Evolutionary conservation across 1,139 yeast genomes (phyloP), one percentile per base, ranked within the genome.

Genomic region (Pichia norvegensis): DNA sequence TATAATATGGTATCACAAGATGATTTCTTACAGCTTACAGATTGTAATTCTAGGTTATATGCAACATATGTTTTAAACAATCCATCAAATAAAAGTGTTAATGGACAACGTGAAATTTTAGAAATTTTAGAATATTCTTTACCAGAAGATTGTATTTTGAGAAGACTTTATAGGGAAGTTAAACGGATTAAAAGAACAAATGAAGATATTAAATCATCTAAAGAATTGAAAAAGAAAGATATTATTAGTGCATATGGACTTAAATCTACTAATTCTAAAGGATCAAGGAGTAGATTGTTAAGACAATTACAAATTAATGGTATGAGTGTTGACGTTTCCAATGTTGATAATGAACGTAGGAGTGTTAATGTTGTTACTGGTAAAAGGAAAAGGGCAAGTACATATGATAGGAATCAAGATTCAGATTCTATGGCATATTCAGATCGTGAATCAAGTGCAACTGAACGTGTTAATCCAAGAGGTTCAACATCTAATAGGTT

Each of bases 1-100:
- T 31, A 33, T 17, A 36, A 36, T 6, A 23, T 46, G 22, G 31
- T 48, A 9, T 43, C 49, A 6, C 37, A 36, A 16, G n/a, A 38
- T 6, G 51, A 48, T 33, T 48, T 48, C 23, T 33, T 44, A 23
- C 19, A 31, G 22, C 29, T 65, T 2, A 58, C 66, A 1, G 59
- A 58, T 29, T 57, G 58, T 0, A 53, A 51, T 36, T 57, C 63
- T 1, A 54, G 54, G 27, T 27, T 52, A 1, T 60, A 58, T 48
- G 56, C 54, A 17, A 48, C 51, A 6, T 52, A 49, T 35, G 59
- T 60, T 25, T 33, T 57, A 13, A 53, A 55, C 29, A 53, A 51
- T 46, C 47, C 52, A 22, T 57, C 60, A 39, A 40, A 53, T 20
- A 48, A 47, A 17, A 52, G 53, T 16, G 41, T 55, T 13, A 42